Base-by-base conservation (phyloP, 495 filamentous ascomycete species). In the Daldinia decipiens region DNA sequence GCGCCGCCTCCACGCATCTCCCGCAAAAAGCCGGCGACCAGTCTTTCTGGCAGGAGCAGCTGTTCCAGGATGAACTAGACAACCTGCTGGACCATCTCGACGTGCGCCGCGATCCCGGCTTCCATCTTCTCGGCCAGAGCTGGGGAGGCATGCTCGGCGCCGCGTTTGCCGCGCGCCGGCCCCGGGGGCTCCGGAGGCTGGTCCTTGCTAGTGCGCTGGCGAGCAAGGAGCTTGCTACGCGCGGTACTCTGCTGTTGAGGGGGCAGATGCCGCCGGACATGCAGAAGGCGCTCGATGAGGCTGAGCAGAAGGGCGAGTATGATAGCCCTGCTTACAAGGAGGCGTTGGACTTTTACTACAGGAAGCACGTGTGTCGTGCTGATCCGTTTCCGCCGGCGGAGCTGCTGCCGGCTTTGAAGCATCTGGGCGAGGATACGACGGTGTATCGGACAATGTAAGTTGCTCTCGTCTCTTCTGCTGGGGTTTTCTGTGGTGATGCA, bases 51-150 rank as follows among this genome's bases (percentile, higher is more conserved):
- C 81, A 76, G 9, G 68, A 78, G 0, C 68, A 79, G n/a, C 75
- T 87, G 2, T 87, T 86, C 75, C 65, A 80, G 51, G 50, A 59
- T 3, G 84, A 87, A 64, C 78, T 86, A 13, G 79, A 84, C 39
- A 86, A 85, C 62, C 72, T 87, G n/a, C 52, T 86, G 5, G 32
- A 58, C 12, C 71, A 81, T 21, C 76, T 87, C 0, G 34, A 52
- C 1, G 13, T 68, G 11, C 51, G 59, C 2, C 52, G 59, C 43
- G 59, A 40, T n/a, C n/a, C n/a, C n/a, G n/a, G n/a, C n/a, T n/a
- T n/a, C n/a, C n/a, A n/a, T n/a, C n/a, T n/a, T n/a, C n/a, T n/a
- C n/a, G n/a, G n/a, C n/a, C n/a, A n/a, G n/a, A n/a, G n/a, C n/a
- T n/a, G n/a, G n/a, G n/a, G n/a, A n/a, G n/a, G n/a, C n/a, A n/a